Conservation (phyloP, 1,284 basidiomycete species). For the Coriolopsis trogii region DNA sequence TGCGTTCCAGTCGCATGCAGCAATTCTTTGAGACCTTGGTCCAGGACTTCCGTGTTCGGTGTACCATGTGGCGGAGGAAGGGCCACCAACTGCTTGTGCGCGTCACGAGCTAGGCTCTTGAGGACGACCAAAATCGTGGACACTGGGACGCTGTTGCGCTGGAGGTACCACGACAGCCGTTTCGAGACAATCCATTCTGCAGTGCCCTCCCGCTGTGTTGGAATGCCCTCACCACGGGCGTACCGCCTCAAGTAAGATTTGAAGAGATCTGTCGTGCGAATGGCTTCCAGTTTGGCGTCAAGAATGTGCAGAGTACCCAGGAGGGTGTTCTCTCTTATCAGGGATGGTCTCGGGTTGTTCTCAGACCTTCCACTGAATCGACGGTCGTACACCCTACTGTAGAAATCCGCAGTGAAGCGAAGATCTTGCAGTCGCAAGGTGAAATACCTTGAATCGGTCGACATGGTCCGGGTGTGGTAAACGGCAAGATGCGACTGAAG, state of each 20-base stretch:
- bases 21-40: constrained; percentile 68
- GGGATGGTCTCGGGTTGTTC: constrained; percentile 61
- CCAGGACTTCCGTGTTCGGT: constrained; percentile 45
- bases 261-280: constrained; percentile 50
- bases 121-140: constrained; percentile 63
- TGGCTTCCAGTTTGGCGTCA: constrained; percentile 53
- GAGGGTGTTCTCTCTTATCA: constrained; percentile 71
- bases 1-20: constrained; percentile 67
- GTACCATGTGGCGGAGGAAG: constrained; percentile 55
- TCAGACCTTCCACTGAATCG: constrained; percentile 68
- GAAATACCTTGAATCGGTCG: constrained; percentile 58
- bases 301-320: constrained; percentile 63
- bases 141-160: constrained; percentile 67
- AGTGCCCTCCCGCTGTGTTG: constrained; percentile 36
- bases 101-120: constrained; percentile 59
- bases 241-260: constrained; percentile 52
- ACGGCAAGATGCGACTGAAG: constrained; percentile 76
- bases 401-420: constrained; percentile 72
- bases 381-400: constrained; percentile 69
- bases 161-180: constrained; percentile 60
- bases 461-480: constrained; percentile 65
- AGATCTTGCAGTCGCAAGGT: constrained; percentile 70
- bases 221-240: constrained; percentile 37
- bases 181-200: constrained; percentile 34
- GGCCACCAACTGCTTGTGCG: constrained; percentile 55